Conservation (phyloP, 495 filamentous ascomycete genomes). For the Chaetomium cochliodes region DNA sequence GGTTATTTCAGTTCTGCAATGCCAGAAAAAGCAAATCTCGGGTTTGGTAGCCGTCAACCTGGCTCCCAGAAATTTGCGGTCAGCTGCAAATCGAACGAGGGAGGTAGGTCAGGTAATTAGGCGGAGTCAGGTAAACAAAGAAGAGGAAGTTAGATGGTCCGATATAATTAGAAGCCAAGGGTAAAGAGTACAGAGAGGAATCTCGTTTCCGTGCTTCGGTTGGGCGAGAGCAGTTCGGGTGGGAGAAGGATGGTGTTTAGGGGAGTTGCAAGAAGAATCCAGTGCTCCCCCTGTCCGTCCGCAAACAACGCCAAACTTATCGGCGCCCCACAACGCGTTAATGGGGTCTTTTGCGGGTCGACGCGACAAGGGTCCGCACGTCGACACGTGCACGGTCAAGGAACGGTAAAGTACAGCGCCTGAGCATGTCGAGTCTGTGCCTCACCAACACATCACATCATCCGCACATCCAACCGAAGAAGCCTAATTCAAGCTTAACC, state of each 20-base stretch:
- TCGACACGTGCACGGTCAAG: slow-evolving; percentile 25
- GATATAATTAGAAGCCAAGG: background rate
- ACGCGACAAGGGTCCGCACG: slow-evolving; percentile 25
- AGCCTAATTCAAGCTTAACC: background rate
- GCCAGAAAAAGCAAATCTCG: background rate
- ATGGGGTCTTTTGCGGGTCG: slow-evolving; percentile 21
- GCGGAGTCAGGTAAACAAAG: background rate
- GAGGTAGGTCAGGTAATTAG: background rate
- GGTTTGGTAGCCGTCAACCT: background rate
- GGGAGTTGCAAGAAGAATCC: slow-evolving; percentile 3
- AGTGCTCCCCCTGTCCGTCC: background rate
- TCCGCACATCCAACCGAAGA: background rate
- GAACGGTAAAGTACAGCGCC: background rate
- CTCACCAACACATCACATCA: slow-evolving; percentile 2
- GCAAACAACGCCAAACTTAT: slow-evolving; percentile 11
- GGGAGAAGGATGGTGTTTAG: background rate
- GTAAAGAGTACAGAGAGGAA: background rate
- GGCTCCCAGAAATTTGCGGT: background rate
- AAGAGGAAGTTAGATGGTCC: background rate
- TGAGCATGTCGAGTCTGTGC: background rate
- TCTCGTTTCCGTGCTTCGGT: background rate
- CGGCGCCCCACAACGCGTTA: slow-evolving; percentile 23
- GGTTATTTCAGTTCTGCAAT: background rate
- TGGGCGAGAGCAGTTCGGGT: background rate
- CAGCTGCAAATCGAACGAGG: background rate